Conservation (phyloP, 495 filamentous ascomycete genomes). For the Neurospora discreta region DNA sequence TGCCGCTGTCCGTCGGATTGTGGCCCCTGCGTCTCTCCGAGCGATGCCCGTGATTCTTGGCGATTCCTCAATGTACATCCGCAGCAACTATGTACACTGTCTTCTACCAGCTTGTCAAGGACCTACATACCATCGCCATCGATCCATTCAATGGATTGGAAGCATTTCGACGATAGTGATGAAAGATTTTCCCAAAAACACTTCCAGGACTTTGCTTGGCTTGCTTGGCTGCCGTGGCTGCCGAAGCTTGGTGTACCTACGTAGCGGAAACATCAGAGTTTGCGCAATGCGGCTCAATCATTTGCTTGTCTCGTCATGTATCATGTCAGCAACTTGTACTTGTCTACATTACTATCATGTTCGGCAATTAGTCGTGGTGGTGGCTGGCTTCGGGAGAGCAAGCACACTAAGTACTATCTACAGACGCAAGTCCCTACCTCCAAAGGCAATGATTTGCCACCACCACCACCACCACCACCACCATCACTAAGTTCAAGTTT, state of each 20-base stretch:
- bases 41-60: not conserved
- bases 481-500: not conserved
- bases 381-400: not conserved
- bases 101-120: too few relatives aligned
- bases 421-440: not conserved
- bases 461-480: not conserved
- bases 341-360: not conserved
- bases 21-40: not conserved
- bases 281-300: not conserved
- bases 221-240: not conserved
- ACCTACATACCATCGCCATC: not conserved
- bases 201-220: not conserved
- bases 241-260: not conserved
- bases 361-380: not conserved
- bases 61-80: too few relatives aligned
- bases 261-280: not conserved
- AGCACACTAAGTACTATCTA: too few relatives aligned
- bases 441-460: not conserved
- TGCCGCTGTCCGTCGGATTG: not conserved
- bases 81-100: too few relatives aligned
- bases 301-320: too few relatives aligned
- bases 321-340: too few relatives aligned
- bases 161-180: not conserved
- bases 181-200: not conserved
- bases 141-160: not conserved